Percentiles rank a stretch among this genome's conserved stretches.
phyloP scores from a whole-genome alignment of 225 moss, liverwort and hornwort genomes.

The Sphagnum tenellum region DNA sequence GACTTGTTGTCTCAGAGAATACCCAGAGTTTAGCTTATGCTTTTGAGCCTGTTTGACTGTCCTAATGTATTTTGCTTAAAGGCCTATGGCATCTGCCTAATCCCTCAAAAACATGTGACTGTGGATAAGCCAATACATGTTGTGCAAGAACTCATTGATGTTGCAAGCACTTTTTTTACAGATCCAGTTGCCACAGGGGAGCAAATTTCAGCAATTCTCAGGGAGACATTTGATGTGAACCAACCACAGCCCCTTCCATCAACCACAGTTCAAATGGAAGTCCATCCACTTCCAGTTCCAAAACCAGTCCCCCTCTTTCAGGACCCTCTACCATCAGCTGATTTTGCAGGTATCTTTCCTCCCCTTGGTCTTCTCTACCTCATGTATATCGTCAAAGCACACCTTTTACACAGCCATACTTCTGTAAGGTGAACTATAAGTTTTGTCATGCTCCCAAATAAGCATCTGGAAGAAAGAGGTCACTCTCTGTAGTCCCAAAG shows the following conservation, averaged over 20 bases:
- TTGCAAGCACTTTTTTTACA: conserved; percentile 6
- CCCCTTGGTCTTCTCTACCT: background rate
- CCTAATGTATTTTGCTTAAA: no score
- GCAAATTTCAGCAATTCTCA: conserved; percentile 23
- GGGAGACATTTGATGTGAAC: conserved; percentile 42
- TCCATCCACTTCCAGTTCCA: conserved; percentile 16
- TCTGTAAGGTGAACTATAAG: no score
- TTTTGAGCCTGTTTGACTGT: no score
- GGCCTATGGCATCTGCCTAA: no score
- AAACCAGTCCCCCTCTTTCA: conserved; percentile 22
- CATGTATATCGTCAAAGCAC: no score
- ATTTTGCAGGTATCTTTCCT: conserved; percentile 24
- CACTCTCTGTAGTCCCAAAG: background rate
- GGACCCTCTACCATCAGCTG: conserved; percentile 18
- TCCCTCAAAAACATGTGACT: no score
- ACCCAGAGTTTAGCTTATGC: no score
- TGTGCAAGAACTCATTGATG: no score
- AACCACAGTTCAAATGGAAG: conserved; percentile 13
- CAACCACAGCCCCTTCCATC: conserved; percentile 24
- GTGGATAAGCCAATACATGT: no score
- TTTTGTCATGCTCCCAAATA: no score
- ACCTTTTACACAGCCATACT: no score
- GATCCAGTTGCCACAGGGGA: conserved; percentile 37
- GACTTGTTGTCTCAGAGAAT: no score
- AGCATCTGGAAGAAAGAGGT: background rate